Evolutionary conservation across 2,329 filamentous ascomycete species (phyloP).

Genomic region (Alternaria sp.): DNA sequence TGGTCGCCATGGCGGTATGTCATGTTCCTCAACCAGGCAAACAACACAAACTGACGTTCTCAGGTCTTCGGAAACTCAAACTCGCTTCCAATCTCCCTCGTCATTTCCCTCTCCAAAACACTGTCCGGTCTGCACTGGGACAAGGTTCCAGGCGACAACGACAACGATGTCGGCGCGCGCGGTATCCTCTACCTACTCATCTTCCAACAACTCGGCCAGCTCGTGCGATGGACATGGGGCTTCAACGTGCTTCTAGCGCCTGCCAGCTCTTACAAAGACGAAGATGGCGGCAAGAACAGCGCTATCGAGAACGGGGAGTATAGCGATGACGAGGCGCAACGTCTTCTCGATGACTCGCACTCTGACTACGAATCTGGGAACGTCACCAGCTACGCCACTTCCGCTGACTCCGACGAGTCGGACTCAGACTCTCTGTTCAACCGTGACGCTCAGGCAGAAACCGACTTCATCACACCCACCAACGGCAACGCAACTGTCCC

Average conservation of each 20-base stretch:
- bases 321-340: conserved; percentile 53
- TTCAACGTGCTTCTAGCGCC: conserved; percentile 94
- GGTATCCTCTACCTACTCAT: conserved; percentile 96
- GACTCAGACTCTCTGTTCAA: conserved; percentile 39
- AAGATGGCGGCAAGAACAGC: conserved; percentile 54
- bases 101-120: conserved; percentile 91
- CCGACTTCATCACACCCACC: conserved; percentile 51
- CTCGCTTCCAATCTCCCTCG: conserved; percentile 93
- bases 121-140: conserved; percentile 93
- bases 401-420: conserved; percentile 31
- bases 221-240: conserved; percentile 97
- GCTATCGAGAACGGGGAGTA: conserved; percentile 61
- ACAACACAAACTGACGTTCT: conserved; percentile 19
- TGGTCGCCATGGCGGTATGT: conserved; percentile 87
- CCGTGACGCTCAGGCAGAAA: conserved; percentile 36
- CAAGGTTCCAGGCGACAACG: conserved; percentile 87
- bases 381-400: conserved; percentile 51
- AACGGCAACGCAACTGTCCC: conserved; percentile 55
- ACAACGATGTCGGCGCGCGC: conserved; percentile 90
- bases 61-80: conserved; percentile 97
- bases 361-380: conserved; percentile 57
- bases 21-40: conserved; percentile 5
- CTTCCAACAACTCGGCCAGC: conserved; percentile 95
- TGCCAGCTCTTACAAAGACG: conserved; percentile 73
- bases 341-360: conserved; percentile 49